Base-by-base conservation (phyloP, 2,329 filamentous ascomycete genomes). In the Rachicladosporium sp. region DNA sequence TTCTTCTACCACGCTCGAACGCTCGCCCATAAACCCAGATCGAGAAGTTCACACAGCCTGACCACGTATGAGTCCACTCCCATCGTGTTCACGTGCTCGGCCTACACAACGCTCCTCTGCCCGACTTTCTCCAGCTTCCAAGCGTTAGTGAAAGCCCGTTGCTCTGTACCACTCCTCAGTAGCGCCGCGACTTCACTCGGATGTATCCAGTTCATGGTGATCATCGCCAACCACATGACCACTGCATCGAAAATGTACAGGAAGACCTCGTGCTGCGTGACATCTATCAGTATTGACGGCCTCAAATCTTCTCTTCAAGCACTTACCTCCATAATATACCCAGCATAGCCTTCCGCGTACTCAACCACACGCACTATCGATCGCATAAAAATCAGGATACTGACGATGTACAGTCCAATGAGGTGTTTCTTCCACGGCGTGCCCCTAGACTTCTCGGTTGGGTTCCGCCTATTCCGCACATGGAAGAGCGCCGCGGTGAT, bases 291-390 rank as follows among this genome's bases (percentile, higher is more conserved):
- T 19, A 19, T 5, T 19, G 15, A 19, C 15, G 15, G 3, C 15
- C 15, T 19, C 15, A 19, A 5, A 19, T 19, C 15, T 19, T 4
- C 69, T 41, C 15, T 8, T 8, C 23, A 27, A 8, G 5, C 23
- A 27, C 23, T 27, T 27, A 27, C 23, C 5, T 30, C 15, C 35
- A 69, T 51, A 7, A 73, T 46, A 36, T 59, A 63, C 1, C 70
- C 69, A 13, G 57, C 47, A 19, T 61, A 56, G 1, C 69, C 69
- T 46, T 63, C 51, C 0, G 56, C 44, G 42, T 68, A 75, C 54
- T 74, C 70, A 5, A 64, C 50, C 7, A 72, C 57, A 27, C 71
- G 61, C 38, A 71, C 70, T 2, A 71, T 42, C 5, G 56, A 65
- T 29, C 71, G 61, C 4, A 71, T 38, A 43, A 74, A 52, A 48